Conservation (phyloP, 306 rosid species). For the Argentina anserina region DNA sequence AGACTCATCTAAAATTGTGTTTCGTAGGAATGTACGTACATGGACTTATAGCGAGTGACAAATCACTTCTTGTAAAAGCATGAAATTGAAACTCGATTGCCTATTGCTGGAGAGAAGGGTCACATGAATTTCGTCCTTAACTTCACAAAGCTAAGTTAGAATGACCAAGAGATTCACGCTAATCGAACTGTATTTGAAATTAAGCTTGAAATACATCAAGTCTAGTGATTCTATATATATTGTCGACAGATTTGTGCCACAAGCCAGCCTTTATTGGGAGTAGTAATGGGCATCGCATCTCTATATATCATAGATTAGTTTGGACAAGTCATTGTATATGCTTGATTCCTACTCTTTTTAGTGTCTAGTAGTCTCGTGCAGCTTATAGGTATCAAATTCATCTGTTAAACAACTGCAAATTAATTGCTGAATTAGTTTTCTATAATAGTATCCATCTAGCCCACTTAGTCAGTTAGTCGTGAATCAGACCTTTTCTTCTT, state of each 20-base stretch:
- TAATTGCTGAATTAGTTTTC: too few species aligned
- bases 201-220: neutral
- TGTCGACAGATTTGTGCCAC: neutral
- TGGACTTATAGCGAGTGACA: too few species aligned
- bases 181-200: neutral
- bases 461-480: too few species aligned
- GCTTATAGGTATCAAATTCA: slow-evolving; percentile 1
- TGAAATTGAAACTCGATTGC: too few species aligned
- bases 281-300: slow-evolving; percentile 16
- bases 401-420: too few species aligned
- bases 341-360: neutral
- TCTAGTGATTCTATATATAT: neutral
- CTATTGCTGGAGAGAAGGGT: neutral
- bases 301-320: neutral
- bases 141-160: neutral
- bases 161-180: neutral
- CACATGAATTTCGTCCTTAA: neutral
- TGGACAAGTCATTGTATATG: neutral
- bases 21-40: too few species aligned
- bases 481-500: too few species aligned
- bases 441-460: too few species aligned
- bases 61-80: neutral
- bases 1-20: too few species aligned
- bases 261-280: neutral
- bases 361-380: neutral